phyloP scores from a whole-genome alignment of 1,139 yeast genomes.

The Yamadazyma epiphylla region DNA sequence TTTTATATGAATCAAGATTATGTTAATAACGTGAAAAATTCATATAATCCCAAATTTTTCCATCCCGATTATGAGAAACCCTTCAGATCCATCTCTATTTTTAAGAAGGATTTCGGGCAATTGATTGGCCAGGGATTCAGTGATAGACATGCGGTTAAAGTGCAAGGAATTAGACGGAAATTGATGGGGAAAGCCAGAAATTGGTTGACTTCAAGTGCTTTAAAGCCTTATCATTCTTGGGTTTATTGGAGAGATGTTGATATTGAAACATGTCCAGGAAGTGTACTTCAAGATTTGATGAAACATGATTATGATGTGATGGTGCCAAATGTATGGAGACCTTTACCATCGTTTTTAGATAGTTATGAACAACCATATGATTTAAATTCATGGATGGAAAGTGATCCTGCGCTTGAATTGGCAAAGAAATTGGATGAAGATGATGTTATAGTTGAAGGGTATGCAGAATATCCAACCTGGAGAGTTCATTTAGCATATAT shows the following conservation, averaged over 20 bases:
- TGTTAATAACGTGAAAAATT: slow-evolving; percentile 50
- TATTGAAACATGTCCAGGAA: slow-evolving; percentile 77
- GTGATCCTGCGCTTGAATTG: slow-evolving; percentile 63
- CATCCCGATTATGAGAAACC: slow-evolving; percentile 66
- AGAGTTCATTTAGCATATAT: slow-evolving; percentile 77
- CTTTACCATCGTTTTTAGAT: slow-evolving; percentile 71
- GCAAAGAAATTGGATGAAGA: slow-evolving; percentile 70
- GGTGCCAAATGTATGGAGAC: slow-evolving; percentile 92
- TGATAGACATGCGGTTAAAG: slow-evolving; percentile 85
- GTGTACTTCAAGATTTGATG: slow-evolving; percentile 78
- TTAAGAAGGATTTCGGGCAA: slow-evolving; percentile 82
- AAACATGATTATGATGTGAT: slow-evolving; percentile 69
- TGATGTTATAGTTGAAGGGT: slow-evolving; percentile 88
- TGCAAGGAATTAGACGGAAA: slow-evolving; percentile 83
- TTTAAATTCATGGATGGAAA: slow-evolving; percentile 85
- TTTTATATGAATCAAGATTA: slow-evolving; percentile 69
- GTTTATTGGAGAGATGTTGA: slow-evolving; percentile 94
- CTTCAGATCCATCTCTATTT: slow-evolving; percentile 72
- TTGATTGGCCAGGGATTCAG: slow-evolving; percentile 84
- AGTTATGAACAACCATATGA: slow-evolving; percentile 76
- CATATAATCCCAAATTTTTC: slow-evolving; percentile 54
- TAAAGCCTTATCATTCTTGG: slow-evolving; percentile 87
- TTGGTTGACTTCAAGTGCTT: slow-evolving; percentile 75
- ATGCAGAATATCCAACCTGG: slow-evolving; percentile 87
- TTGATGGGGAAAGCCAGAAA: slow-evolving; percentile 90